Base-by-base conservation (phyloP, 2,329 filamentous ascomycete genomes). In the Ramularia collo-cygni region DNA sequence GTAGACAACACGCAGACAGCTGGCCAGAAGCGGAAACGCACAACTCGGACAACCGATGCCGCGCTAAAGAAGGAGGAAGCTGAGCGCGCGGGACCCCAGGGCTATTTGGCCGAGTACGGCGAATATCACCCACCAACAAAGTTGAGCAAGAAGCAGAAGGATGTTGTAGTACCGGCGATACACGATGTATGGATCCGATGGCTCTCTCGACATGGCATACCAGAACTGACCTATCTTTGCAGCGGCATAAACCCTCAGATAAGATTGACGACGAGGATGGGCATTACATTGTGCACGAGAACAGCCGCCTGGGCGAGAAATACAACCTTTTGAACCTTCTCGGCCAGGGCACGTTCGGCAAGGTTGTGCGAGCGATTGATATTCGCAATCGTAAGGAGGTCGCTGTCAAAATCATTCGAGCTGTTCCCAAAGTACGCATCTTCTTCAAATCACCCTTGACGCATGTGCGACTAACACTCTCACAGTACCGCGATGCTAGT, bases 371-470 rank as follows among this genome's bases (percentile, higher is more conserved):
- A 64, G 92, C 92, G 37, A 81, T 78, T 53, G 92, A 98, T 61
- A 78, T 78, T 45, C 76, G 77, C 55, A 81, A 80, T 48, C 82
- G 82, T 44, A 75, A 75, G 52, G 86, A 89, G 61, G 93, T 94
- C 52, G 92, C 92, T 24, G 87, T 98, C 64, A 98, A 98, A 65
- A 94, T 98, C 63, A 96, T 98, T 51, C 83, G 92, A 53, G 95
- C 92, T 1, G 92, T 98, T 9, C 92, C 95, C 59, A 98, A 98
- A 55, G 58, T 60, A 47, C 31, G 39, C n/a, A n/a, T n/a, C n/a
- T n/a, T n/a, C n/a, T n/a, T n/a, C n/a, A n/a, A n/a, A n/a, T n/a
- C n/a, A n/a, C n/a, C n/a, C n/a, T n/a, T n/a, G n/a, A n/a, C n/a
- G n/a, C n/a, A n/a, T n/a, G n/a, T n/a, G n/a, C 26, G 37, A 18